Conservation (phyloP, 495 filamentous ascomycete species). For the Filosporella fistucella region DNA sequence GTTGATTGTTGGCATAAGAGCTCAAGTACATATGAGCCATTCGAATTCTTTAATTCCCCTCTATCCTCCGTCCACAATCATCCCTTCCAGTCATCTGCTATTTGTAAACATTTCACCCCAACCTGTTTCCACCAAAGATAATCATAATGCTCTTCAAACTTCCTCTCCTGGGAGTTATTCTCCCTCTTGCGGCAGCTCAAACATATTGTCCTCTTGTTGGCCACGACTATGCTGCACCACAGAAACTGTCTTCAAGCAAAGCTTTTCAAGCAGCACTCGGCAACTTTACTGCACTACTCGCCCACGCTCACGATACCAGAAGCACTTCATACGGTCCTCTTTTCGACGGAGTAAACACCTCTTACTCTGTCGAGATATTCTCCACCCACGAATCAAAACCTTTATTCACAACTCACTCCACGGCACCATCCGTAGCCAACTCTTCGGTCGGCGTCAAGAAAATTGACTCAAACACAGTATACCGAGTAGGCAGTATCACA, state of each 20-base stretch:
- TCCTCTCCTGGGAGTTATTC: constrained; percentile 4
- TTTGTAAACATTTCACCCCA: no score
- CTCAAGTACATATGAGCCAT: no score
- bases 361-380: constrained; percentile 49
- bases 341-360: constrained; percentile 38
- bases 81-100: no score
- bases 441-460: constrained; percentile 20
- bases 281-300: constrained; percentile 33
- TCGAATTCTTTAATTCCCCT: no score
- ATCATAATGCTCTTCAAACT: neutral
- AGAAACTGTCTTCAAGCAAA: constrained; percentile 27
- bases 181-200: constrained; percentile 21
- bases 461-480: constrained; percentile 39
- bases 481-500: constrained; percentile 43
- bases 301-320: constrained; percentile 4
- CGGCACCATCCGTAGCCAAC: constrained; percentile 30
- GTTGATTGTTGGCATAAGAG: no score
- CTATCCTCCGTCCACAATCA: no score
- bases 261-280: constrained; percentile 30
- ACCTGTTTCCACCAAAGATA: no score
- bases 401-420: constrained; percentile 43
- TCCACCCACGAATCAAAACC: constrained; percentile 35
- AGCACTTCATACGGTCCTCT: constrained; percentile 27
- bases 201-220: constrained; percentile 45
- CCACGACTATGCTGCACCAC: constrained; percentile 40